These are phyloP conservation scores for Galeopsis tetrahit DNA, from an alignment of 257 asterid species.

Conservation along the genomic window DNA sequence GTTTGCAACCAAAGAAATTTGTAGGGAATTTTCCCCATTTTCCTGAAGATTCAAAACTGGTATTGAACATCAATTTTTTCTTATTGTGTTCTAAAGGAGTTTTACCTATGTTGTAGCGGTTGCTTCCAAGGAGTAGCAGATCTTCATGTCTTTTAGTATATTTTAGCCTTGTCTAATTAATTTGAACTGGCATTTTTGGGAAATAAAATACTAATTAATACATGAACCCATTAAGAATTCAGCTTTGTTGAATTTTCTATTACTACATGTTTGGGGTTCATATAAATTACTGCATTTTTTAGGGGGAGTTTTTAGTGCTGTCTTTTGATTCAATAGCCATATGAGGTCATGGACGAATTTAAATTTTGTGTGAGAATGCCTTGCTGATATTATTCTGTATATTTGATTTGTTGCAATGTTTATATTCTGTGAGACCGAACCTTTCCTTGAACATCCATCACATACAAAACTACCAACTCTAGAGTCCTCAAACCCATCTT, in stretches of 20 bases:
- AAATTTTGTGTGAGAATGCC: no score
- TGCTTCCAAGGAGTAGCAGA: slow-evolving; percentile 7
- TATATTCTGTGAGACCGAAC: no score
- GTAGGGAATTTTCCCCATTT: slow-evolving; percentile 22
- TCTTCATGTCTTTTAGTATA: background rate
- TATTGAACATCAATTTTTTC: slow-evolving; percentile 25
- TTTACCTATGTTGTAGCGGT: background rate
- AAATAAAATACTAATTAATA: background rate
- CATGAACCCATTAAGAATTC: background rate
- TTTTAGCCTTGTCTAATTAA: background rate
- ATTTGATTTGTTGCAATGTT: no score
- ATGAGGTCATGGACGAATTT: no score
- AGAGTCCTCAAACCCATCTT: no score
- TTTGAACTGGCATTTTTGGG: background rate
- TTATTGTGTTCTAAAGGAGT: slow-evolving; percentile 24
- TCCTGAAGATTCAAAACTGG: slow-evolving; percentile 25
- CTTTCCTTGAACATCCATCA: no score
- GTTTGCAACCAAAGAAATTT: slow-evolving; percentile 22
- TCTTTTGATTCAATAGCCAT: no score
- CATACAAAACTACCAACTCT: no score
- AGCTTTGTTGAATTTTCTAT: background rate
- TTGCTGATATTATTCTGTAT: no score
- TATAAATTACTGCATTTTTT: background rate
- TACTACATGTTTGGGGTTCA: background rate
- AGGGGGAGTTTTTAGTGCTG: background rate